These are phyloP conservation scores for Pelargonium cotyledonis DNA, from an alignment of 441 rosid genomes.

Conservation along the genomic window DNA sequence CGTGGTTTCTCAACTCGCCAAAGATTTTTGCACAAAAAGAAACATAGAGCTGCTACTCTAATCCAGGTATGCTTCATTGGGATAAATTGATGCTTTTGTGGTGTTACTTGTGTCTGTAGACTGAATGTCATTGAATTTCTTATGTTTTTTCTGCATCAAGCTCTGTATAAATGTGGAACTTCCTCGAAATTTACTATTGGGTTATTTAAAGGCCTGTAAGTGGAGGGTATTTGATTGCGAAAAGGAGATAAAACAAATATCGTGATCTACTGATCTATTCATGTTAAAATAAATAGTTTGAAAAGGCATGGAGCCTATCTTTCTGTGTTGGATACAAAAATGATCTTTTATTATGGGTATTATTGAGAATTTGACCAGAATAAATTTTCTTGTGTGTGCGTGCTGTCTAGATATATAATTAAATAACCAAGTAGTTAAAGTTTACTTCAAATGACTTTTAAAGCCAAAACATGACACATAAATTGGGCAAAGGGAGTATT, in stretches of 20 bases:
- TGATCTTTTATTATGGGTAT: neutral
- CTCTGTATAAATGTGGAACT: too few species aligned
- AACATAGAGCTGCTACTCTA: slow-evolving; percentile 53
- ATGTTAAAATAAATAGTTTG: neutral
- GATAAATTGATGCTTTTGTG: slow-evolving; percentile 9
- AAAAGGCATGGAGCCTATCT: neutral
- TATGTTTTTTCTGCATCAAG: too few species aligned
- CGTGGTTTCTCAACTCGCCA: slow-evolving; percentile 59
- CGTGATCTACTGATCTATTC: neutral
- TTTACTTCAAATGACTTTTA: neutral
- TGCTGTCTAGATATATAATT: neutral
- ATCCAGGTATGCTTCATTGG: slow-evolving; percentile 56
- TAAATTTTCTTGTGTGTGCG: neutral
- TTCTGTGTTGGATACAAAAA: neutral
- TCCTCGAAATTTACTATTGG: too few species aligned
- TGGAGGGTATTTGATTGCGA: neutral
- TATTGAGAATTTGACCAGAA: neutral
- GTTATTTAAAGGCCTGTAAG: too few species aligned
- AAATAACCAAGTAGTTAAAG: neutral
- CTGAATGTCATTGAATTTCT: too few species aligned
- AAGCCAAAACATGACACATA: neutral
- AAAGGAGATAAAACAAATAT: neutral
- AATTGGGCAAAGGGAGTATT: neutral
- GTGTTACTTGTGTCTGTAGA: neutral
- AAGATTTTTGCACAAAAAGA: slow-evolving; percentile 47